Base-by-base conservation (phyloP, 2,329 filamentous ascomycete genomes). In the Trichoderma endophyticum region DNA sequence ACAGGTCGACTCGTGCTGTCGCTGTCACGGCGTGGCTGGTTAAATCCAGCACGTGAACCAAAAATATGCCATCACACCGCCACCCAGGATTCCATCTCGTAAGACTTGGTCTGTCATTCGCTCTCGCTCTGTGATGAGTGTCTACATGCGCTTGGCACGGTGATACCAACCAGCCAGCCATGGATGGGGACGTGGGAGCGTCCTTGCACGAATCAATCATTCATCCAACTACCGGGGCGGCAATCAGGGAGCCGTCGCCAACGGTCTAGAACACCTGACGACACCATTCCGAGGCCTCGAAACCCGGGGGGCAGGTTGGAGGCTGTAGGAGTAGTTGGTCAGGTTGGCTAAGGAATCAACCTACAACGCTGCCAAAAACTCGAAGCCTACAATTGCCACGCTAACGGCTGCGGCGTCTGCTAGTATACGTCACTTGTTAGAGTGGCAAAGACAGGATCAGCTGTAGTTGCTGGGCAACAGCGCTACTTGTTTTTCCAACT, bases 31-130 rank as follows among this genome's bases (percentile, higher is more conserved):
- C 24, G 66, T 69, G 66, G 66, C 56, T 69, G 36, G 56, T 39
- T 28, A n/a, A 18, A 18, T 32, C 18, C 32, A 39, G 66, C 66
- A 69, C 66, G 66, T 69, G 66, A 54, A 61, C 66, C 48, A 66
- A 28, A 32, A 34, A 28, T 26, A n/a, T 21, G n/a, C 39, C 57
- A 68, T 62, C 66, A 69, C 66, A 69, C 66, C 66, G 66, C 66
- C 66, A 39, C 59, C n/a, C n/a, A 39, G 32, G 59, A 30, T 61
- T 30, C 32, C 30, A 59, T 68, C 51, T 67, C 51, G 56, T 60
- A 60, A 60, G 65, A 61, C 56, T n/a, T 28, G 3, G 15, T 36
- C 63, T 32, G 26, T 64, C 61, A 64, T 48, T 64, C 36, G 36
- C 26, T 28, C 34, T 6, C 15, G 28, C 24, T 63, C 34, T 28